These are phyloP conservation scores for Collybia mongolica DNA, from an alignment of 768 basidiomycete genomes.

Conservation along the genomic window DNA sequence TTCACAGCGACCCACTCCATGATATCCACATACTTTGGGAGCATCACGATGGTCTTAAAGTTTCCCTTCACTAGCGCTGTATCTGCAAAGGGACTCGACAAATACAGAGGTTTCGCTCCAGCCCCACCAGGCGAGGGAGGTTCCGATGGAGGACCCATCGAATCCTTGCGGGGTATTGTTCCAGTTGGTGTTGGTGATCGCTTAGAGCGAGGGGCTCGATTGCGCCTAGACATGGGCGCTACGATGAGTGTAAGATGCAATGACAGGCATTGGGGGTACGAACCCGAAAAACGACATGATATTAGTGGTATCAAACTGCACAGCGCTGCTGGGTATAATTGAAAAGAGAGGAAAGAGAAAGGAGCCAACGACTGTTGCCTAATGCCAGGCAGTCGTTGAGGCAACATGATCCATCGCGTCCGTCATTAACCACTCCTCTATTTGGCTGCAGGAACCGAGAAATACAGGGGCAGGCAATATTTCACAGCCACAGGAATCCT, in stretches of 20 bases:
- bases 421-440: background rate
- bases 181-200: constrained; percentile 35
- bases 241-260: constrained; percentile 12
- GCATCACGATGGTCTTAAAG: constrained; percentile 96
- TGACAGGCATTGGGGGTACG: constrained; percentile 3
- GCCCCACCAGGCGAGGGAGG: constrained; percentile 36
- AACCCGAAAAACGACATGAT: constrained; percentile 37
- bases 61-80: constrained; percentile 96
- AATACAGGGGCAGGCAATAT: no score
- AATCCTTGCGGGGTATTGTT: constrained; percentile 25
- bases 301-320: constrained; percentile 8
- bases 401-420: background rate
- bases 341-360: background rate
- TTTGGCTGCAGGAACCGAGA: no score
- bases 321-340: background rate
- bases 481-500: background rate
- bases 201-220: constrained; percentile 32
- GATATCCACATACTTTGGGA: constrained; percentile 93
- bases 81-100: constrained; percentile 93
- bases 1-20: constrained; percentile 98
- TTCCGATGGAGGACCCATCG: constrained; percentile 32
- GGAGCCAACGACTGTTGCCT: background rate
- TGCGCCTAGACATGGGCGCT: constrained; percentile 20
- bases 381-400: background rate
- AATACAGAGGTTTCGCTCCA: constrained; percentile 69